Evolutionary conservation across 805 yeast genomes (phyloP).

Genomic region (Wickerhamomyces queroliae): DNA sequence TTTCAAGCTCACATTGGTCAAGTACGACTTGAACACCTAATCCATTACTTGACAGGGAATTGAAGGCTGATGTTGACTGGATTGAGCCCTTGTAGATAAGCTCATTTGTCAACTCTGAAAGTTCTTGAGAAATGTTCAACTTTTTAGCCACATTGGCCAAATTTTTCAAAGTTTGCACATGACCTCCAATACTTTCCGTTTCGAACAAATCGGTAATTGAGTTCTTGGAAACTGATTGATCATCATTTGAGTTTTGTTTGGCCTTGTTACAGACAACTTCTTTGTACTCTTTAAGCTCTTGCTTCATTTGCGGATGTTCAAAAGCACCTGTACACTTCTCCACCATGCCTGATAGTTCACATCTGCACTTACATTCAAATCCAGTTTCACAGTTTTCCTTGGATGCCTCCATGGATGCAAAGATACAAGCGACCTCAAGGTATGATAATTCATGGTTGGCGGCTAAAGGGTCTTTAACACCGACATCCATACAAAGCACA

Average conservation of each 20-base stretch:
- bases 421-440: too few relatives aligned
- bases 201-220: constrained; percentile 5
- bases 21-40: constrained; percentile 9
- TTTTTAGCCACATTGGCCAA: constrained; percentile 10
- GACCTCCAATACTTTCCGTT: constrained; percentile 7
- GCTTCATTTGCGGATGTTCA: constrained; percentile 3
- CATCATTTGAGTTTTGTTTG: too few relatives aligned
- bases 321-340: constrained; percentile 2
- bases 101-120: constrained; percentile 11
- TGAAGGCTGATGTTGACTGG: background rate
- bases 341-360: constrained; percentile 1
- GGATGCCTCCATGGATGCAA: too few relatives aligned
- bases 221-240: too few relatives aligned
- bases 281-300: background rate
- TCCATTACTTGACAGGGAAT: background rate
- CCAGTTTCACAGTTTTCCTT: background rate
- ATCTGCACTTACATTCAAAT: constrained; percentile 2
- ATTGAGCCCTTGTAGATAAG: constrained; percentile 9
- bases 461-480: too few relatives aligned
- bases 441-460: too few relatives aligned
- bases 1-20: constrained; percentile 16
- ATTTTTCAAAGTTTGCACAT: constrained; percentile 6
- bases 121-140: constrained; percentile 7
- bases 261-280: background rate
- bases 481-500: too few relatives aligned